Conservation (phyloP, 257 asterid genomes). For the Sherardia arvensis region DNA sequence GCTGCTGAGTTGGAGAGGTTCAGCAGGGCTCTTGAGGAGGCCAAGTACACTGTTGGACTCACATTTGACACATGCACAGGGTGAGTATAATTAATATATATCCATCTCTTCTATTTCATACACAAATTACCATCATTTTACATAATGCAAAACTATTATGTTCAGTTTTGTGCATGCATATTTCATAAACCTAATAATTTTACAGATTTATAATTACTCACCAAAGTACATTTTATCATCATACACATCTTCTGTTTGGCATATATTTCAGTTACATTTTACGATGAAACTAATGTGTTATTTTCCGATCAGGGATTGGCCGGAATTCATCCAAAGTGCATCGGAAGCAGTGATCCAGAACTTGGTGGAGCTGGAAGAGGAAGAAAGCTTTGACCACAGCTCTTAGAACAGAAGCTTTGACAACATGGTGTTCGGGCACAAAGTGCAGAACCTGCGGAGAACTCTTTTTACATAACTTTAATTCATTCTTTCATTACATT, state of each 20-base stretch:
- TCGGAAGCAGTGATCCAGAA: conserved; percentile 64
- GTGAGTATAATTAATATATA: too few relatives aligned
- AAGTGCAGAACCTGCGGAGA: not conserved
- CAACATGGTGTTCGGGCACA: not conserved
- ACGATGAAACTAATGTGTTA: not conserved
- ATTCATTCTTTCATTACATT: not conserved
- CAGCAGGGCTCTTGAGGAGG: conserved; percentile 56
- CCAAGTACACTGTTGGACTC: conserved; percentile 63
- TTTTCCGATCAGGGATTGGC: conserved; percentile 48
- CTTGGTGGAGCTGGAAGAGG: conserved; percentile 62
- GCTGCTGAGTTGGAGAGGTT: conserved; percentile 33
- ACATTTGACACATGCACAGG: conserved; percentile 64
- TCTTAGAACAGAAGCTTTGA: not conserved
- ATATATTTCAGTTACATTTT: too few relatives aligned
- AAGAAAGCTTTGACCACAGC: conserved; percentile 7
- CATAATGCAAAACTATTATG: too few relatives aligned
- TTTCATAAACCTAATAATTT: too few relatives aligned
- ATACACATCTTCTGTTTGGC: too few relatives aligned
- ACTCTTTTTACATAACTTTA: not conserved
- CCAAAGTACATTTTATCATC: too few relatives aligned
- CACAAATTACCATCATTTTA: too few relatives aligned
- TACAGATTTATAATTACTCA: too few relatives aligned
- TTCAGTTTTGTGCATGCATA: too few relatives aligned
- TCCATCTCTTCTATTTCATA: too few relatives aligned
- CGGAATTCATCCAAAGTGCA: conserved; percentile 53